Conservation (phyloP, 2,329 filamentous ascomycete species). For the Aspergillus bombycis region DNA sequence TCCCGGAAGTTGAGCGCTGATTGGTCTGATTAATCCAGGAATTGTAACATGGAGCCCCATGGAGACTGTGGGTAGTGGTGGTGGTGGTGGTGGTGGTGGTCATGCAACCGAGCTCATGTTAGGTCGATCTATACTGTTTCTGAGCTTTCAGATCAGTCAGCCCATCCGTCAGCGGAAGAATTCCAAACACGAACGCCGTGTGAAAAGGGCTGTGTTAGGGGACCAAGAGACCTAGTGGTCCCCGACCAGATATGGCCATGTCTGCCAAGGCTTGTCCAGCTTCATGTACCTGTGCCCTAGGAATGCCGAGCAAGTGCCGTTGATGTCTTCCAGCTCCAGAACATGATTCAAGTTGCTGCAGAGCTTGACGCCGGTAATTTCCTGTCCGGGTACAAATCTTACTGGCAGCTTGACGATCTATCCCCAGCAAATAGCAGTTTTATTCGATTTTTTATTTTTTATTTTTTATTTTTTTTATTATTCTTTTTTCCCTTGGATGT, state of each 20-base stretch:
- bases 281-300: neutral
- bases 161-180: neutral
- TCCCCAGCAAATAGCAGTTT: neutral
- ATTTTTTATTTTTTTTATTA: neutral
- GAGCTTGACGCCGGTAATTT: neutral
- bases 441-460: neutral
- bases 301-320: constrained; percentile 3
- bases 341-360: neutral
- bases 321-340: neutral
- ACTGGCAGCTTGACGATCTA: neutral
- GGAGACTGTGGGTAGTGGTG: neutral
- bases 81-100: too few relatives aligned
- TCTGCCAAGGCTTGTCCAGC: neutral
- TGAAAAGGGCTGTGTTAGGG: neutral
- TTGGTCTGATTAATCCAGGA: neutral
- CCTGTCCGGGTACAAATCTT: neutral
- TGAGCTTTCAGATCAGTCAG: neutral
- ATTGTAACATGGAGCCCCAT: neutral
- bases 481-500: neutral
- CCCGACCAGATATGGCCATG: neutral
- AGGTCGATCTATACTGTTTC: neutral
- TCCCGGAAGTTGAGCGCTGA: neutral
- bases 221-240: neutral
- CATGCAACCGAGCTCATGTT: neutral
- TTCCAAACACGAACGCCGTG: neutral